Evolutionary conservation across 2,329 filamentous ascomycete genomes (phyloP), one percentile per base, ranked within the genome.

Genomic region (Waltergamsia citrina): DNA sequence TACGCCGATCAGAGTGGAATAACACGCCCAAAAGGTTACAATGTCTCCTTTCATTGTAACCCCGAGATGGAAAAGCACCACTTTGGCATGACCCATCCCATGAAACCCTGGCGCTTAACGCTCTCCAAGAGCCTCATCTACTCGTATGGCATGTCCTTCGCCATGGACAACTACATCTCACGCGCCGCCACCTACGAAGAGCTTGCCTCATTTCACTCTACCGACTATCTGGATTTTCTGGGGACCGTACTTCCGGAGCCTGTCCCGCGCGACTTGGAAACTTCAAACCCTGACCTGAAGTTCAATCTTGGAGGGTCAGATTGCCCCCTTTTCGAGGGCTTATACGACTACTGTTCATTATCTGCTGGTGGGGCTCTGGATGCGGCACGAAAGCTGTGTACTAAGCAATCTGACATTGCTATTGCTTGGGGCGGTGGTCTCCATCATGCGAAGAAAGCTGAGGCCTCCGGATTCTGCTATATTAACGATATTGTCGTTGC

Each of bases 71-170:
- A 98, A 62, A 83, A 84, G 53, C 90, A 96, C 59, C 92, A 98
- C 58, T 98, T 98, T 56, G 92, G 92, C 44, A 82, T 85, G 61
- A 88, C 85, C 8, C 92, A 98, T 65, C 92, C 92, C 15, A 98
- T 98, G 92, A 98, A 98, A 58, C 92, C 92, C 38, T 96, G 92
- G 90, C 85, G 92, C 23, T 66, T 98, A 43, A 95, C 88, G 12
- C 71, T 98, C 36, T 93, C 92, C 37, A 96, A 98, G 57, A 86
- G 92, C 49, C 74, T 98, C 30, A 86, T 98, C 42, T 81, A 93
- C 53, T 83, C 86, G 2, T 96, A 96, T 56, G 92, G 92, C 44
- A 85, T 98, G 73, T 87, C 93, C 48, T 84, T 90, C 50, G 87
- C 86, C 41, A 96, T 98, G 92, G 87, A 96, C 59, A 81, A 90